Conservation (phyloP, 306 rosid genomes). For the Urtica urens region DNA sequence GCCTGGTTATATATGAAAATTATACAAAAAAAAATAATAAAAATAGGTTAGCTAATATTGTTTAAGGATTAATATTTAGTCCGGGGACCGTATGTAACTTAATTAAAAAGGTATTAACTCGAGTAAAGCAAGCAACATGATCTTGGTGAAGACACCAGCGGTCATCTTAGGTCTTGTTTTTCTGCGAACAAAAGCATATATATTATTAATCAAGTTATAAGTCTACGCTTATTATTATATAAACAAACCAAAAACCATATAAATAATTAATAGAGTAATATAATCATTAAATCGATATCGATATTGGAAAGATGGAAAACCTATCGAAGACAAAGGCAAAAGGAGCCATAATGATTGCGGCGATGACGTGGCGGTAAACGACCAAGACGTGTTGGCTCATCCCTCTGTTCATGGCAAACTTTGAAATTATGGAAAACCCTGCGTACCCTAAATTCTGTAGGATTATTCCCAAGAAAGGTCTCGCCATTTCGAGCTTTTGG, state of each 20-base stretch:
- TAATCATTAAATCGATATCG: too few species aligned
- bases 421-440: slow-evolving; percentile 31
- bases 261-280: too few species aligned
- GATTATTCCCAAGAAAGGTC: slow-evolving; percentile 29
- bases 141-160: slow-evolving; percentile 18
- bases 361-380: slow-evolving; percentile 25
- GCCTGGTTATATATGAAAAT: too few species aligned
- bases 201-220: too few species aligned
- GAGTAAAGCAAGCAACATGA: slow-evolving; percentile 23
- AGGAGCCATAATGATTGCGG: slow-evolving; percentile 29
- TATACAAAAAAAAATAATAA: not conserved
- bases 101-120: slow-evolving; percentile 13
- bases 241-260: too few species aligned
- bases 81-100: not conserved
- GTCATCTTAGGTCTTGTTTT: slow-evolving; percentile 41
- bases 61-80: too few species aligned
- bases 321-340: slow-evolving; percentile 34
- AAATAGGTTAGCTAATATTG: not conserved
- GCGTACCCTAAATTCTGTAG: slow-evolving; percentile 34
- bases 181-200: too few species aligned
- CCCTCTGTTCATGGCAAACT: slow-evolving; percentile 32
- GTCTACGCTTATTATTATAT: too few species aligned
- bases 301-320: slow-evolving; percentile 10
- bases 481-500: slow-evolving; percentile 2
- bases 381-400: slow-evolving; percentile 36